Conservation (phyloP, 371 early-diverging fungal species). For the Saksenaea vasiformis region DNA sequence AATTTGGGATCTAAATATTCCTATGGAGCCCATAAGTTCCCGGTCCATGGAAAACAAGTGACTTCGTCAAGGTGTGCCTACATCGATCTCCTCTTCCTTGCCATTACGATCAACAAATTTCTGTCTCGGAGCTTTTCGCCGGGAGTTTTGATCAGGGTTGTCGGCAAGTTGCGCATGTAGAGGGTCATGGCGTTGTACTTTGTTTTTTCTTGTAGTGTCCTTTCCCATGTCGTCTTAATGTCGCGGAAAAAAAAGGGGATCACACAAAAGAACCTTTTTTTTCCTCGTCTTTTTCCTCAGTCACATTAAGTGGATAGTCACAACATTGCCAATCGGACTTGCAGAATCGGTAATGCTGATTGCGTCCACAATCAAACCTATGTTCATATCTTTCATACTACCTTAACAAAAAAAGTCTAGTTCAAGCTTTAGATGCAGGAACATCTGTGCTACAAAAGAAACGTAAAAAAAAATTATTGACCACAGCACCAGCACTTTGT, state of each 20-base stretch:
- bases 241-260: neutral
- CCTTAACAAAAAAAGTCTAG: no score
- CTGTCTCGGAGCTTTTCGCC: conserved; percentile 54
- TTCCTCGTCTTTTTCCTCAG: neutral
- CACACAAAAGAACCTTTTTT: neutral
- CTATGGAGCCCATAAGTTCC: conserved; percentile 22
- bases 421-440: no score
- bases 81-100: conserved; percentile 49
- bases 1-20: conserved; percentile 87
- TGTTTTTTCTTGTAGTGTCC: conserved; percentile 25
- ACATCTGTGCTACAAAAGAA: no score
- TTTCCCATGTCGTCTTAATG: conserved; percentile 33
- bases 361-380: no score
- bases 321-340: no score
- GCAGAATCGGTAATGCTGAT: no score
- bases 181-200: conserved; percentile 72
- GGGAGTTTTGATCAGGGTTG: conserved; percentile 49
- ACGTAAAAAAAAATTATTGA: no score
- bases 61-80: conserved; percentile 3
- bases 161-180: conserved; percentile 73
- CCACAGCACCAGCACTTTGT: no score
- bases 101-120: conserved; percentile 67
- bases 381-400: no score
- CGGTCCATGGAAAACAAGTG: conserved; percentile 3
- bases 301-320: neutral